These are phyloP conservation scores for Crepidotus variabilis DNA, from an alignment of 768 basidiomycete species.

Conservation along the genomic window DNA sequence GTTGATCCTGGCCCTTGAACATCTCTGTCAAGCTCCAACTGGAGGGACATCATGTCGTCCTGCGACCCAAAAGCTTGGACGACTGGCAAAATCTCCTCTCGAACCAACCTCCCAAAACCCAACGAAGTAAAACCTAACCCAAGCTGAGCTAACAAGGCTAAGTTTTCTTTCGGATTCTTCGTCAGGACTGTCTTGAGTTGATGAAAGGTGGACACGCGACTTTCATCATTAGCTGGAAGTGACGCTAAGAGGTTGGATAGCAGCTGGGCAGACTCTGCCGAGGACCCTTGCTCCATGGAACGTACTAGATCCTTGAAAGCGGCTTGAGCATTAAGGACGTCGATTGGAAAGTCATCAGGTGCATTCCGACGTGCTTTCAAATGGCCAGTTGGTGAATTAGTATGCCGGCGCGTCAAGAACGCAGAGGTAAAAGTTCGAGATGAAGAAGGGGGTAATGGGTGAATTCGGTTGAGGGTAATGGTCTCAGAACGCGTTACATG, in stretches of 20 bases:
- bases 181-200: constrained; percentile 12
- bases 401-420: neutral
- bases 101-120: constrained; percentile 32
- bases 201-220: constrained; percentile 11
- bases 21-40: constrained; percentile 3
- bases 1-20: neutral
- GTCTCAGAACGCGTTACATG: neutral
- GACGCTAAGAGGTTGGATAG: constrained; percentile 14
- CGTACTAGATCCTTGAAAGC: constrained; percentile 15
- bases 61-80: constrained; percentile 10
- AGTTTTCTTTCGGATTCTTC: constrained; percentile 26
- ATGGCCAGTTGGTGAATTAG: neutral
- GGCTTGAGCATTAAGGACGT: constrained; percentile 15
- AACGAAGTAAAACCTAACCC: constrained; percentile 42
- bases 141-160: constrained; percentile 37
- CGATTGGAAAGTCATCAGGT: constrained; percentile 15
- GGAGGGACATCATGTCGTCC: constrained; percentile 12
- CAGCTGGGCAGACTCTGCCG: constrained; percentile 21
- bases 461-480: neutral
- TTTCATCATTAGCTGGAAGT: neutral
- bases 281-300: constrained; percentile 26
- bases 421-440: neutral
- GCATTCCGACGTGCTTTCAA: neutral
- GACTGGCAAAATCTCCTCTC: constrained; percentile 22
- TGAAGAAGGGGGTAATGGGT: neutral